Base-by-base conservation (phyloP, 1,284 basidiomycete genomes). In the Ustilago loliicola region DNA sequence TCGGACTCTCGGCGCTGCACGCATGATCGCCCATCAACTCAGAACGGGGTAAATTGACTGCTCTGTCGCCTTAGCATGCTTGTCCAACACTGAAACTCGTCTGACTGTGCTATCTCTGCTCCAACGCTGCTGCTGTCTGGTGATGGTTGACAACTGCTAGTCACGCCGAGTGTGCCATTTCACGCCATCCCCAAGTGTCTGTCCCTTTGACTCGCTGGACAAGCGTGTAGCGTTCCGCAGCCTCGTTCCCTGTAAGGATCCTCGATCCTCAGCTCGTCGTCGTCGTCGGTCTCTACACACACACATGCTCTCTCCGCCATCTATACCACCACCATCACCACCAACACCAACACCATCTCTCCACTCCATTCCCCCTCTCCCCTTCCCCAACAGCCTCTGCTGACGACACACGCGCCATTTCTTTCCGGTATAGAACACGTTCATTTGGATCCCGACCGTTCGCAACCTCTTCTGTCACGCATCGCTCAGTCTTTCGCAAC, bases 11-110 rank as follows among this genome's bases (percentile, higher is more conserved):
- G 61, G 61, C 61, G 67, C 61, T 51, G 51, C 11, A 19, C 36
- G 58, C 48, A 54, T 58, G 67, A 70, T 64, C 61, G 57, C 58
- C 67, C 61, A 36, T 42, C 15, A 45, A 47, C 40, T 5, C 32
- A 34, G 29, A 23, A 29, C 21, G 57, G 48, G 52, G 45, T 34
- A 51, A 30, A 42, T 59, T 48, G 32, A 30, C 45, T 29, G 36
- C 55, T 45, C 27, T 45, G 55, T 42, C 32, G 57, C 57, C 42
- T 59, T 38, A 2, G 34, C 17, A 45, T 42, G 38, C 40, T 38
- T 52, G 54, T 56, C 55, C 66, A 62, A 68, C 60, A 53, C 60
- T 61, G 66, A 68, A 29, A 62, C 34, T 40, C 25, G 55, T 57
- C 40, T 40, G n/a, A 23, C 55, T 42, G 27, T 15, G 55, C 55